Percentiles rank a stretch among this genome's conserved stretches.
phyloP scores from a whole-genome alignment of 2,329 filamentous ascomycete species.

The Botryotinia narcissicola region DNA sequence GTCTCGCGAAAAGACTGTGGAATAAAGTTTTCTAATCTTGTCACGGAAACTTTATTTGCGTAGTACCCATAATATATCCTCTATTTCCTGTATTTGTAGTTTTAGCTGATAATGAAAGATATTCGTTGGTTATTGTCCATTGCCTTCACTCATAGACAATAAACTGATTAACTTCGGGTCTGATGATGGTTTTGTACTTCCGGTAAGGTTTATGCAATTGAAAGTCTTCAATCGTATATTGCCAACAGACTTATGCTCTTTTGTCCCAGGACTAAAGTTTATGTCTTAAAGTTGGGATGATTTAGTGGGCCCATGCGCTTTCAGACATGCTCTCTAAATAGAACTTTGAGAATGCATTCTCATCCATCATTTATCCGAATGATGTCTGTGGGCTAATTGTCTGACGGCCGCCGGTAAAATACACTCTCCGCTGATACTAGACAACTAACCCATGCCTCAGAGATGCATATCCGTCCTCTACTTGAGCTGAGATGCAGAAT shows the following conservation, averaged over 20 bases:
- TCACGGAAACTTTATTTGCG: background rate
- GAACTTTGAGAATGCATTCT: background rate
- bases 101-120: background rate
- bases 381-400: background rate
- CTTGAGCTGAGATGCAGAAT: background rate
- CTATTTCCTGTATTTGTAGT: background rate
- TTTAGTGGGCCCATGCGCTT: background rate
- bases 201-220: background rate
- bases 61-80: background rate
- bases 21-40: conserved; percentile 7
- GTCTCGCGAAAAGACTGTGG: background rate
- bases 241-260: background rate
- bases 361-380: background rate
- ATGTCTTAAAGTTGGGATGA: background rate
- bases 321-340: background rate
- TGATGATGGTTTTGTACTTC: background rate
- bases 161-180: background rate
- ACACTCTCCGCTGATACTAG: too few species aligned
- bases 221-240: background rate
- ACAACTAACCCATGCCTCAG: background rate
- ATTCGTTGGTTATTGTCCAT: background rate
- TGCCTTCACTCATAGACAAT: background rate
- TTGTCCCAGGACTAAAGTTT: background rate
- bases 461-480: background rate
- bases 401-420: background rate